Percentiles rank a stretch among this genome's conserved stretches.
phyloP scores from a whole-genome alignment of 768 basidiomycete species.

The Tricholoma bakamatsutake region DNA sequence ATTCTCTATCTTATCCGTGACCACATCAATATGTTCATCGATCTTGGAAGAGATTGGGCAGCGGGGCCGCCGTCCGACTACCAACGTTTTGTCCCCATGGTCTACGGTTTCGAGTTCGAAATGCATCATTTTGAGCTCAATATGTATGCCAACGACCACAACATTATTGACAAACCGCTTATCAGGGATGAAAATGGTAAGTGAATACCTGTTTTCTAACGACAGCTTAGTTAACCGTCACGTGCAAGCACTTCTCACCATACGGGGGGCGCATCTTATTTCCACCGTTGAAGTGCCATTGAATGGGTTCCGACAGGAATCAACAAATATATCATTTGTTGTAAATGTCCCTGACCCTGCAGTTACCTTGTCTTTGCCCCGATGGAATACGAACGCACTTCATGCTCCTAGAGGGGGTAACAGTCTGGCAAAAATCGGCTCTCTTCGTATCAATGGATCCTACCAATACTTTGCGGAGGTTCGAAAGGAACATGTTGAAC shows the following conservation, averaged over 20 bases:
- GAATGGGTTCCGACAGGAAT: conserved; percentile 66
- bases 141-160: conserved; percentile 90
- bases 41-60: conserved; percentile 90
- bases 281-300: conserved; percentile 55
- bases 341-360: conserved; percentile 53
- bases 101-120: conserved; percentile 66
- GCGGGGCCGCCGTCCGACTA: conserved; percentile 78
- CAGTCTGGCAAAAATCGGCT: conserved; percentile 54
- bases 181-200: conserved; percentile 81
- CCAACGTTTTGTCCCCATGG: conserved; percentile 76
- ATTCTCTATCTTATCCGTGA: conserved; percentile 79
- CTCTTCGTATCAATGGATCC: conserved; percentile 55
- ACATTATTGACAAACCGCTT: conserved; percentile 88
- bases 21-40: conserved; percentile 91
- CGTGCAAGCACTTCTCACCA: conserved; percentile 60
- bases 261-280: conserved; percentile 53
- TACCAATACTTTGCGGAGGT: conserved; percentile 72
- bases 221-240: background rate
- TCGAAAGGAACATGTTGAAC: conserved; percentile 69
- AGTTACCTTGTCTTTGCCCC: conserved; percentile 65
- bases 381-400: conserved; percentile 83
- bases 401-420: conserved; percentile 56
- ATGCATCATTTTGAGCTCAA: conserved; percentile 74
- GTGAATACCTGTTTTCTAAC: conserved; percentile 3
- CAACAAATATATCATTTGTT: conserved; percentile 59